Conservation (phyloP, 306 rosid genomes). For the Comarum palustre region DNA sequence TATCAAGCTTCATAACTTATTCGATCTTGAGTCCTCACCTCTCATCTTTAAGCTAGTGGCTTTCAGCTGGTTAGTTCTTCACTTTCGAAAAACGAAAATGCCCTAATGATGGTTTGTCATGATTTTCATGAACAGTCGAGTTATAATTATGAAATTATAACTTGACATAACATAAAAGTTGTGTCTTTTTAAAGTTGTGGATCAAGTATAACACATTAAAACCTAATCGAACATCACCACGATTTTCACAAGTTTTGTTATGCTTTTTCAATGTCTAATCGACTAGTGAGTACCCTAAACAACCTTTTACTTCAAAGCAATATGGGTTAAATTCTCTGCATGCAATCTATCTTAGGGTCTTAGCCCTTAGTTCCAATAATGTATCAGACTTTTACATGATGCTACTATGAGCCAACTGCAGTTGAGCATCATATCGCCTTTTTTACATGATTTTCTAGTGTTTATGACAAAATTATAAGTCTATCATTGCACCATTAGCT, state of each 20-base stretch:
- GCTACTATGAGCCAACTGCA: background rate
- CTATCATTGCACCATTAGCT: conserved; percentile 24
- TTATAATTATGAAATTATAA: no score
- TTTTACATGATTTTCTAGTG: conserved; percentile 15
- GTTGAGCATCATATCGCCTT: conserved; percentile 13
- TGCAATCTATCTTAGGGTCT: background rate
- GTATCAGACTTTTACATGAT: background rate
- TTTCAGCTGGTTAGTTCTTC: background rate
- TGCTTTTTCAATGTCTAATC: background rate
- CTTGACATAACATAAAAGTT: no score
- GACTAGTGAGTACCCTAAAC: background rate
- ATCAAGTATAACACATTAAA: background rate
- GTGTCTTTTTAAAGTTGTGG: no score
- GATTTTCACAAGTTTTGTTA: background rate
- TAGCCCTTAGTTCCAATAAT: background rate
- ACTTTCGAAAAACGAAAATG: background rate
- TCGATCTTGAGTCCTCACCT: no score
- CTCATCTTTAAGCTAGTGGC: background rate
- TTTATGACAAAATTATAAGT: conserved; percentile 24
- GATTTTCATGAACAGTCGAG: no score
- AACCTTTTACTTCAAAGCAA: background rate
- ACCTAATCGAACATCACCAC: background rate
- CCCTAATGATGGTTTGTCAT: background rate
- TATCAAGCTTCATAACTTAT: no score
- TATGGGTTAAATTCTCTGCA: background rate